Conservation (phyloP, 768 basidiomycete genomes). For the Tylopilus sp. region DNA sequence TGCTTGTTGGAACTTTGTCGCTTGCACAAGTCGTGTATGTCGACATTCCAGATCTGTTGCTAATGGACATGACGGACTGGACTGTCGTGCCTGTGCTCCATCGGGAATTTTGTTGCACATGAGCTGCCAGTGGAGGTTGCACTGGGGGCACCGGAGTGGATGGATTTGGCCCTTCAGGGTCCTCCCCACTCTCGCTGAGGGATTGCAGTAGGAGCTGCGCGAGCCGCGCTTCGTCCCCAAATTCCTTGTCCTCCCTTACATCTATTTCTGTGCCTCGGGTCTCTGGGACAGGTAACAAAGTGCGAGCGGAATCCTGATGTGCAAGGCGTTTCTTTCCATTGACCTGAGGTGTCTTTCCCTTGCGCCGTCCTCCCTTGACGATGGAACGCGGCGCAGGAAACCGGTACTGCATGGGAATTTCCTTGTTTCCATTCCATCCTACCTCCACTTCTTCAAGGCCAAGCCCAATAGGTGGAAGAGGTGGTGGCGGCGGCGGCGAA, state of each 20-base stretch:
- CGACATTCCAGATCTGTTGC: slow-evolving; percentile 25
- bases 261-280: slow-evolving; percentile 17
- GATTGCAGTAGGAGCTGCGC: slow-evolving; percentile 32
- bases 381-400: slow-evolving; percentile 32
- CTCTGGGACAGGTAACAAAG: slow-evolving; percentile 23
- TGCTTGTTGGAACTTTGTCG: slow-evolving; percentile 22
- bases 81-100: slow-evolving; percentile 33
- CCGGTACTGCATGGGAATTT: slow-evolving; percentile 29
- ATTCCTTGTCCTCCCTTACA: slow-evolving; percentile 13
- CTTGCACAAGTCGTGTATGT: slow-evolving; percentile 29
- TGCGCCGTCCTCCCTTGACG: slow-evolving; percentile 22
- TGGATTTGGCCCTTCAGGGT: not conserved
- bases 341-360: slow-evolving; percentile 13
- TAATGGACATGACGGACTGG: slow-evolving; percentile 25
- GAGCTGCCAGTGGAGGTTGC: slow-evolving; percentile 15
- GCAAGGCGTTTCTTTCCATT: slow-evolving; percentile 22
- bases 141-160: slow-evolving; percentile 6
- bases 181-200: slow-evolving; percentile 15
- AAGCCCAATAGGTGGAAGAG: slow-evolving; percentile 26
- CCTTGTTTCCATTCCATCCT: slow-evolving; percentile 23
- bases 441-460: slow-evolving; percentile 28
- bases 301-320: slow-evolving; percentile 27
- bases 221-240: slow-evolving; percentile 29
- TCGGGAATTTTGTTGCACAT: slow-evolving; percentile 23
- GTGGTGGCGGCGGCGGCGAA: slow-evolving; percentile 31